Conservation (phyloP, 202 grass and related monocot genomes). For the Bolboschoenoplectus hybrid region DNA sequence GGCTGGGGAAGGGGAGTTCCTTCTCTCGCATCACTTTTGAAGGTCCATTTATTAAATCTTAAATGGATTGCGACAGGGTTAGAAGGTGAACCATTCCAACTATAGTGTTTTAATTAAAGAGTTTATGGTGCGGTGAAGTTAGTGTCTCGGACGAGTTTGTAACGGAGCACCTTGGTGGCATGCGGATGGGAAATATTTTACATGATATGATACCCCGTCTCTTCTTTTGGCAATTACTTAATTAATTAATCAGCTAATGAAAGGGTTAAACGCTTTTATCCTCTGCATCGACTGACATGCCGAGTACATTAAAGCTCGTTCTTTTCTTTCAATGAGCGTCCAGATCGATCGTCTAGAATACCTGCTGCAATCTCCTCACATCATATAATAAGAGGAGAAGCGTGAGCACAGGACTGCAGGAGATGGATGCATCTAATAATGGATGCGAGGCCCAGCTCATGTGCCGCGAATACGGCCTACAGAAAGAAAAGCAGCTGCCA, state of each 20-base stretch:
- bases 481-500: background rate
- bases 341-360: background rate
- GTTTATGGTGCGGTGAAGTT: conserved; percentile 39
- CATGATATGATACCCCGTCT: conserved; percentile 5
- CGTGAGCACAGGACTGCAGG: background rate
- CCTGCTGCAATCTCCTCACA: background rate
- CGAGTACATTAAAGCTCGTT: background rate
- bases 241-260: background rate
- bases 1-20: conserved; percentile 16
- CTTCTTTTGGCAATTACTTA: conserved; percentile 38
- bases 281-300: background rate
- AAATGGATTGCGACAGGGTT: conserved; percentile 57
- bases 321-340: background rate
- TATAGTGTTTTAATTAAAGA: conserved; percentile 46
- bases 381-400: too few relatives aligned
- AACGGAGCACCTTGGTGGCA: conserved; percentile 45
- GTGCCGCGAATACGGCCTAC: conserved; percentile 15
- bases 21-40: conserved; percentile 54
- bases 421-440: background rate
- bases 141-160: conserved; percentile 52
- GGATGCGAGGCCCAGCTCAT: conserved; percentile 20
- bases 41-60: conserved; percentile 55
- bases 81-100: conserved; percentile 61
- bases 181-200: conserved; percentile 16
- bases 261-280: conserved; percentile 39